Conservation (phyloP, 805 yeast species). For the Hagleromyces aurorensis region DNA sequence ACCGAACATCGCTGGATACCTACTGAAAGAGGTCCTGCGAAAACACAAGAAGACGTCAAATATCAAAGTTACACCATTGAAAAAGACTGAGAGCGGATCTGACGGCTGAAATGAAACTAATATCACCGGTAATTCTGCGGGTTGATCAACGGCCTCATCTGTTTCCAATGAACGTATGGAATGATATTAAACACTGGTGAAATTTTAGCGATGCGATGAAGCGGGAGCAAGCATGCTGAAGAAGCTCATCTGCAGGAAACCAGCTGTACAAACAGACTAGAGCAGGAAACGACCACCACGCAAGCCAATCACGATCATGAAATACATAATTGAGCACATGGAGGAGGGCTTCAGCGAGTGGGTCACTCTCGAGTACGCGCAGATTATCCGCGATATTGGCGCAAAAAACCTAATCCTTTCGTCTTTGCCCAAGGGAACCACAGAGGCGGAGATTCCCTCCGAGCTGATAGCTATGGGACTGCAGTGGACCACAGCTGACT, state of each 20-base stretch:
- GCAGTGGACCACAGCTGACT: conserved; percentile 76
- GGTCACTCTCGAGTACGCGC: conserved; percentile 83
- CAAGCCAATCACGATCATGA: conserved; percentile 53
- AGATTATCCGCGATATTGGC: conserved; percentile 80
- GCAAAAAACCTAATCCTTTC: conserved; percentile 63
- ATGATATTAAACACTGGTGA: too few relatives aligned
- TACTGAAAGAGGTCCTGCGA: conserved; percentile 48
- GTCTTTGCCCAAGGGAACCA: conserved; percentile 61
- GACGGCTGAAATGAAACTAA: too few relatives aligned
- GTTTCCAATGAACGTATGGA: too few relatives aligned
- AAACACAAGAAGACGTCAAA: conserved; percentile 3
- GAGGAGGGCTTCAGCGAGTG: conserved; percentile 94
- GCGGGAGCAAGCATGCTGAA: too few relatives aligned
- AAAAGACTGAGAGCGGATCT: too few relatives aligned
- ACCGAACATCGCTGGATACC: conserved; percentile 71
- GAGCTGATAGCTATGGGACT: conserved; percentile 52
- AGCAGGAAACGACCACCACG: too few relatives aligned
- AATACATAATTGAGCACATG: conserved; percentile 95
- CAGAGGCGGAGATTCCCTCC: conserved; percentile 55
- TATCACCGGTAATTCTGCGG: too few relatives aligned
- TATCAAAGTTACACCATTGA: too few relatives aligned
- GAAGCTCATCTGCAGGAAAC: too few relatives aligned
- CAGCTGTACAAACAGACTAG: too few relatives aligned
- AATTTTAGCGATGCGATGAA: too few relatives aligned
- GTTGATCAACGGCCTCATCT: too few relatives aligned